Percentiles rank a stretch among this genome's conserved stretches.
Evolutionary conservation across 169 alveolate species (phyloP).

Genomic region (Perkinsus olseni): DNA sequence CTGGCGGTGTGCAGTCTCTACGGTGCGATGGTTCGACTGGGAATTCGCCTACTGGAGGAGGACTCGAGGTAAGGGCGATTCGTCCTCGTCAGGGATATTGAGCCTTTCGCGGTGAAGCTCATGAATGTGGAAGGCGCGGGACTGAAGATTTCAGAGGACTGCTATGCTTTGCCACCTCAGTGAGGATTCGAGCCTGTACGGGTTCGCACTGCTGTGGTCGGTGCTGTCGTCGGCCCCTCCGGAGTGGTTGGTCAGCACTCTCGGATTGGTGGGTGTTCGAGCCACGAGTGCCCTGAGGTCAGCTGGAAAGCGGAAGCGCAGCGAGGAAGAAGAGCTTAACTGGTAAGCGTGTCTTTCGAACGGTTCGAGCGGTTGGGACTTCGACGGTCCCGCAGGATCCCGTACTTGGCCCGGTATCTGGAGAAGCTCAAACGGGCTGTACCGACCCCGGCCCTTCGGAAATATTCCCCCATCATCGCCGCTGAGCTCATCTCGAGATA

Average conservation of each 20-base stretch:
- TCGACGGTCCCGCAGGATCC: too few relatives aligned
- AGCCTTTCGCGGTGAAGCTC: too few relatives aligned
- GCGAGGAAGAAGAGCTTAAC: neutral
- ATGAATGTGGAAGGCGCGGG: too few relatives aligned
- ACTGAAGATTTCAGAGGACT: too few relatives aligned
- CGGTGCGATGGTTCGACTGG: neutral
- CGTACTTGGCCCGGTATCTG: neutral
- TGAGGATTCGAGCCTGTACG: neutral
- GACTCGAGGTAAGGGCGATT: neutral
- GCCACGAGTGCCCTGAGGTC: neutral
- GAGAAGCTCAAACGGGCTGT: neutral
- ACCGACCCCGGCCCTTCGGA: neutral
- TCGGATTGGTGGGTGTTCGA: neutral
- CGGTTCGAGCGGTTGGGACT: too few relatives aligned
- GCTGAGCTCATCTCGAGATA: neutral
- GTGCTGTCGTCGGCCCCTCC: neutral
- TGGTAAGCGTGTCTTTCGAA: neutral
- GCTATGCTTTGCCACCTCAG: too few relatives aligned
- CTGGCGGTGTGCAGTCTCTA: neutral
- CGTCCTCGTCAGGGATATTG: too few relatives aligned
- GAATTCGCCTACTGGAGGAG: neutral
- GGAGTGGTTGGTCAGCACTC: neutral
- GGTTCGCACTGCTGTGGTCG: neutral
- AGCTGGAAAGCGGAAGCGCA: neutral
- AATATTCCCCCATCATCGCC: neutral